Evolutionary conservation across 495 filamentous ascomycete genomes (phyloP).

Genomic region (Glarea lozoyensis): DNA sequence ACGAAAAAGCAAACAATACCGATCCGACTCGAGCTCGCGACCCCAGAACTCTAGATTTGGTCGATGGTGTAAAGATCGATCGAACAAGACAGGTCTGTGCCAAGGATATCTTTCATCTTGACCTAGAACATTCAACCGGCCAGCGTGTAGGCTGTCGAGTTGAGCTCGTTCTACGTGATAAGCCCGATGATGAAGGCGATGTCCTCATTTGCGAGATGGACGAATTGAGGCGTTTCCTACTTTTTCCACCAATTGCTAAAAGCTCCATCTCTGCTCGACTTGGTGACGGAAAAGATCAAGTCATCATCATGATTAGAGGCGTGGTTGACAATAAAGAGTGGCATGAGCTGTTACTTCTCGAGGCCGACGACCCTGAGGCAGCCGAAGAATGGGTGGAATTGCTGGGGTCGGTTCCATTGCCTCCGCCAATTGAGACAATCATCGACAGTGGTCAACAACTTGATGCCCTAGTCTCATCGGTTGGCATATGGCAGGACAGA

Average conservation of each 20-base stretch:
- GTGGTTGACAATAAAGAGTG: conserved; percentile 50
- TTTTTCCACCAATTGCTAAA: conserved; percentile 75
- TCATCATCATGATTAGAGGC: conserved; percentile 81
- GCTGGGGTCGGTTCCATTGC: conserved; percentile 66
- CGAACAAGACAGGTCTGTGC: conserved; percentile 68
- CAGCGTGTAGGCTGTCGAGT: conserved; percentile 81
- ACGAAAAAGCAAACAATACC: conserved; percentile 78
- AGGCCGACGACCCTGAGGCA: conserved; percentile 61
- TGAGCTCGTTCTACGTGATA: conserved; percentile 83
- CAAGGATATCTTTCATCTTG: conserved; percentile 80
- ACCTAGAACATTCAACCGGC: conserved; percentile 80
- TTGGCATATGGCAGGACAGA: background rate
- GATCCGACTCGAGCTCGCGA: conserved; percentile 74
- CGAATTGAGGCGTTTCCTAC: conserved; percentile 65
- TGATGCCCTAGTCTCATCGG: background rate
- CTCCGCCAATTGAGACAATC: conserved; percentile 38
- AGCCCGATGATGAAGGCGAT: conserved; percentile 59
- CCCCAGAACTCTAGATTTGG: conserved; percentile 60
- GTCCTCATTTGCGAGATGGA: conserved; percentile 86
- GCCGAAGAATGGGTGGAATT: conserved; percentile 82
- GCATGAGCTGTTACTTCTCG: conserved; percentile 73
- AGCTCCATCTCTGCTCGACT: conserved; percentile 67
- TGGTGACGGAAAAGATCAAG: conserved; percentile 58
- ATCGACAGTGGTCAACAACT: background rate
- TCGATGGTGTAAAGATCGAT: conserved; percentile 63